These are phyloP conservation scores for Myriosclerotinia scirpicola DNA, from an alignment of 2,329 filamentous ascomycete genomes.

Conservation along the genomic window DNA sequence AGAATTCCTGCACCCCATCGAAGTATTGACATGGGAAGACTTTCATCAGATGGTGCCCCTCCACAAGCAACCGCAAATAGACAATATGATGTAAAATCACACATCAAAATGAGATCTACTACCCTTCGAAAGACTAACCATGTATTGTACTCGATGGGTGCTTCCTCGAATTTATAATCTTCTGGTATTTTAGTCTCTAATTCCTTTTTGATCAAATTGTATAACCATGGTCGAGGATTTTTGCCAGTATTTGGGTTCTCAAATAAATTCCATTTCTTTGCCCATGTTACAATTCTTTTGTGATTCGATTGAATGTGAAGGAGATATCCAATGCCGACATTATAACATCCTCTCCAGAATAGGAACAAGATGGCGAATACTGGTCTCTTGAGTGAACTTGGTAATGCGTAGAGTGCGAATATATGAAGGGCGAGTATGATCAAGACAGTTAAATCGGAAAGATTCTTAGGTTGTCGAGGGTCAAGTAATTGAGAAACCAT, in stretches of 20 bases:
- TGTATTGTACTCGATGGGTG: constrained; percentile 97
- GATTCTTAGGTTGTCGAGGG: constrained; percentile 90
- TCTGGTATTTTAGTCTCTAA: constrained; percentile 91
- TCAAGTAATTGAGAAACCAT: constrained; percentile 98
- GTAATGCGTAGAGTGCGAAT: constrained; percentile 70
- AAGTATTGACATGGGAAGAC: constrained; percentile 62
- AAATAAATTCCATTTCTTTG: constrained; percentile 81
- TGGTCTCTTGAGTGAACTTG: constrained; percentile 66
- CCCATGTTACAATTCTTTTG: constrained; percentile 82
- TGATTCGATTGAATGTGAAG: constrained; percentile 89
- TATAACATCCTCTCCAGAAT: constrained; percentile 91
- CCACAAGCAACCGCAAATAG: constrained; percentile 91
- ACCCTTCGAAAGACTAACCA: constrained; percentile 96
- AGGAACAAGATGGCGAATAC: constrained; percentile 82
- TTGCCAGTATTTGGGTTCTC: constrained; percentile 77
- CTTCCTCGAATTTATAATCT: constrained; percentile 91
- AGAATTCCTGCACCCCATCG: constrained; percentile 78
- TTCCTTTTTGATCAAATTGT: constrained; percentile 81
- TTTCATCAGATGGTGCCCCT: constrained; percentile 72
- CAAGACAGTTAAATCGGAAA: constrained; percentile 81
- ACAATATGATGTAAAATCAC: constrained; percentile 96
- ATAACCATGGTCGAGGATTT: constrained; percentile 80
- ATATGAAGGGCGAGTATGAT: constrained; percentile 75
- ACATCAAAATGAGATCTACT: constrained; percentile 97
- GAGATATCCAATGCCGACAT: constrained; percentile 87